Percentiles rank a stretch among this genome's conserved stretches.
Conservation (phyloP, 78 protist species). For the Dictyostelium brefeldianum region DNA sequence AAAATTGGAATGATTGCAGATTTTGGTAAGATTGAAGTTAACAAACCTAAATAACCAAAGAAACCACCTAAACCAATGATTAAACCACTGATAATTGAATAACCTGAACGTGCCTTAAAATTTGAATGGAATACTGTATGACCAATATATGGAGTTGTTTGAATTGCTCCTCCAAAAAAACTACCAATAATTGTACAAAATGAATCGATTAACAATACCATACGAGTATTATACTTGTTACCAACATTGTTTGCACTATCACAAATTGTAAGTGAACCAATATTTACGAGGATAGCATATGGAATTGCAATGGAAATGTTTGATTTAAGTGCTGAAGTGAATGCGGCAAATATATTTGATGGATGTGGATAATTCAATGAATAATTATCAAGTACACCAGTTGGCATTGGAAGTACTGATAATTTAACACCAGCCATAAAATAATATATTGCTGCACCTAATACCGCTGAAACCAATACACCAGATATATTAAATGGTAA, state of each 20-base stretch:
- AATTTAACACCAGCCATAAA: slow-evolving; percentile 54
- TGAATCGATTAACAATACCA: slow-evolving; percentile 25
- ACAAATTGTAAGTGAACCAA: slow-evolving; percentile 47
- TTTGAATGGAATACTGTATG: slow-evolving; percentile 63
- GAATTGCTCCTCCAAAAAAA: slow-evolving; percentile 45
- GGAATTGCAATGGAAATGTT: slow-evolving; percentile 68
- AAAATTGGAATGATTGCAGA: slow-evolving; percentile 79
- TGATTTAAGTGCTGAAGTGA: slow-evolving; percentile 27
- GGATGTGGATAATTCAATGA: slow-evolving; percentile 40
- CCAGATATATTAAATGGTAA: slow-evolving; percentile 52
- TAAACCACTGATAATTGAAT: slow-evolving; percentile 56
- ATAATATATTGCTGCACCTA: slow-evolving; percentile 51
- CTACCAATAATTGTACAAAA: slow-evolving; percentile 49
- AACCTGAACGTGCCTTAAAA: slow-evolving; percentile 72
- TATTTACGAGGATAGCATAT: slow-evolving; percentile 69
- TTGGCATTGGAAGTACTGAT: slow-evolving; percentile 37
- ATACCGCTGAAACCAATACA: slow-evolving; percentile 25
- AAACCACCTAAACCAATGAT: slow-evolving; percentile 71
- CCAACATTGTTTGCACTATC: slow-evolving; percentile 55
- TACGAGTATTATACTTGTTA: slow-evolving; percentile 45
- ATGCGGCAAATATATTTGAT: slow-evolving; percentile 42
- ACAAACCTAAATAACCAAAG: slow-evolving; percentile 47
- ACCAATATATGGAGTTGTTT: slow-evolving; percentile 78
- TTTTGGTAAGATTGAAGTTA: slow-evolving; percentile 47
- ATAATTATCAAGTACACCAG: background rate